Evolutionary conservation across 495 filamentous ascomycete genomes (phyloP).

Genomic region (Gamarada debralockiae): DNA sequence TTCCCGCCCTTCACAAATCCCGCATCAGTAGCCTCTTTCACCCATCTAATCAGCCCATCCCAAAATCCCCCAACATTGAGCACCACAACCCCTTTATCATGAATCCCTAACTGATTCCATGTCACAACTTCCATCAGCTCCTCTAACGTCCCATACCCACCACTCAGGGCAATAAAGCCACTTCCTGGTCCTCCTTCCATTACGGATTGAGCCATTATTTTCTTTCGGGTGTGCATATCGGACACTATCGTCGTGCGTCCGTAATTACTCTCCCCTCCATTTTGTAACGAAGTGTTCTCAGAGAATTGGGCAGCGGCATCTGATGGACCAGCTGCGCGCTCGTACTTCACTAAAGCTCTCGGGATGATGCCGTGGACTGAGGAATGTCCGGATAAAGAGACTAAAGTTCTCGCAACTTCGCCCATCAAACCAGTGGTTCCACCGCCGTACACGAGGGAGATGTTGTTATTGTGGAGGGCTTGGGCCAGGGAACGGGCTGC

Average conservation of each 20-base stretch:
- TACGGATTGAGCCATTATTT: slow-evolving; percentile 85
- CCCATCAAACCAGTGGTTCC: slow-evolving; percentile 96
- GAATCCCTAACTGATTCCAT: slow-evolving; percentile 97
- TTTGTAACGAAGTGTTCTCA: slow-evolving; percentile 46
- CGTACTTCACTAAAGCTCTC: slow-evolving; percentile 73
- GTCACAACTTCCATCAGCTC: slow-evolving; percentile 95
- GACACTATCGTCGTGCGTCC: slow-evolving; percentile 82
- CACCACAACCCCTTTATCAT: slow-evolving; percentile 73
- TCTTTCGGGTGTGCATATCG: slow-evolving; percentile 95
- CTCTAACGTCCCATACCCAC: slow-evolving; percentile 93
- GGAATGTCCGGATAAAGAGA: slow-evolving; percentile 73
- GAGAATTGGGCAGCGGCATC: slow-evolving; percentile 3
- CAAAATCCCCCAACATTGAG: slow-evolving; percentile 89
- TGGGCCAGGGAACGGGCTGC: slow-evolving; percentile 76
- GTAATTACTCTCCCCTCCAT: slow-evolving; percentile 53
- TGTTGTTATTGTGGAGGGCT: slow-evolving; percentile 67
- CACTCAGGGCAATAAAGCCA: slow-evolving; percentile 86
- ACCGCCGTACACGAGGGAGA: slow-evolving; percentile 87
- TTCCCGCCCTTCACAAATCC: slow-evolving; percentile 72
- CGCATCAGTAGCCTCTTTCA: slow-evolving; percentile 66
- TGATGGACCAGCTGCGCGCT: slow-evolving; percentile 45
- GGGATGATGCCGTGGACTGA: slow-evolving; percentile 94
- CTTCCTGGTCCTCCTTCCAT: slow-evolving; percentile 73
- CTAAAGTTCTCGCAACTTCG: slow-evolving; percentile 79
- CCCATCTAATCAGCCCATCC: slow-evolving; percentile 80